Base-by-base conservation (phyloP, 1,284 basidiomycete species). In the Apiotrichum gracile region DNA sequence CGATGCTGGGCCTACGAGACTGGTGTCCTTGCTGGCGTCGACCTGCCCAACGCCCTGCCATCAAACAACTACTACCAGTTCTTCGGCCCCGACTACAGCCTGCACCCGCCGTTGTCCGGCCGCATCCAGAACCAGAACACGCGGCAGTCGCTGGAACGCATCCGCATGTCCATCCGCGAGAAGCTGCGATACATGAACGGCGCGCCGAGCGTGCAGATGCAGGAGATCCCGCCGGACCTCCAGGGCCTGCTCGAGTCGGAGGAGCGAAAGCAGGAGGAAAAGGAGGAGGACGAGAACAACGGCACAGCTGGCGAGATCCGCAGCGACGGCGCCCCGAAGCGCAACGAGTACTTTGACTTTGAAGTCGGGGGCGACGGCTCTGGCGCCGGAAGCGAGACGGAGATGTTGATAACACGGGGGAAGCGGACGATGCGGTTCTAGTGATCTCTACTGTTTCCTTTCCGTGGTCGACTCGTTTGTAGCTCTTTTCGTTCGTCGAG, bases 1-100 rank as follows among this genome's bases (percentile, higher is more conserved):
- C 83, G 94, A n/a, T 97, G 94, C 70, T 98, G 94, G 94, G 87
- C 94, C 12, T 97, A 97, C 78, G 94, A 98, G 75, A 98, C 96
- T 0, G 86, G 90, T 6, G 87, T 98, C 0, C 81, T 93, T n/a
- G 85, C 93, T 25, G 88, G 91, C 17, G 84, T 86, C 1, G 77
- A 82, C 17, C 82, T 98, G 14, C 85, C 91, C 0, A 87, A 94
- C 72, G 84, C 87, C 53, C 83, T 98, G 6, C 94, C 94, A 0
- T 77, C 78, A 12, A 97, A 92, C 8, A 84, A 89, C 1, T 99
- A 96, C 75, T 89, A 96, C 68, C 82, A 87, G 3, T 97, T 93
- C 76, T 99, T 97, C 74, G 84, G 84, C 12, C 91, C 94, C 54
- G 82, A 92, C 37, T 94, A 89, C 82, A 87, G 88, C 60, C 81